Evolutionary conservation across 768 basidiomycete species (phyloP), one percentile per base, ranked within the genome.

Genomic region (Amylocystis lapponica): DNA sequence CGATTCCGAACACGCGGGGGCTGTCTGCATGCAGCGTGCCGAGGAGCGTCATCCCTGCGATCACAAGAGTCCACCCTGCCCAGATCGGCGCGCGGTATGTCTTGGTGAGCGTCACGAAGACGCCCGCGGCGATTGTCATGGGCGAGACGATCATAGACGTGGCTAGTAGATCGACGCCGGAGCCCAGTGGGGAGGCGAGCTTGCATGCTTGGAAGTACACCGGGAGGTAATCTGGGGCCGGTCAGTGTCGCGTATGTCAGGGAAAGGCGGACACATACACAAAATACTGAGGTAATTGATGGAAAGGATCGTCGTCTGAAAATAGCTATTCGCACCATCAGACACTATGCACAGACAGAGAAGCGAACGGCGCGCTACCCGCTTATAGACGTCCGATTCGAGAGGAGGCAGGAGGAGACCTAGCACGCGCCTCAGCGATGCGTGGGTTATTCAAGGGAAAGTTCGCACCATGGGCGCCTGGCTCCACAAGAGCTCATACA

Each of bases 151-250:
- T 41, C 27, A 52, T 35, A 3, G 38, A 31, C 12, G 66, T 50
- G 5, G 66, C 59, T 33, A 68, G 36, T 2, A 66, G 51, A 33
- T 66, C 57, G 19, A 63, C 43, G 22, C 68, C 69, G 1, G 68
- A 66, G 2, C 35, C 27, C 8, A 69, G 48, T 0, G 76, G 67
- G 3, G 60, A 59, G 8, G 53, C 56, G 10, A 57, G 65, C 36
- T 64, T 65, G 58, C 64, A 65, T 0, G 67, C 69, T 47, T 73
- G 71, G 43, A 66, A 68, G 47, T 64, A 70, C 25, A 66, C 57
- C 0, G 58, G 66, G 31, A 64, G 62, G 51, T 58, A 75, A 51
- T 63, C 72, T 75, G 57, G 4, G 4, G 23, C 2, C 10, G 2
- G 17, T 17, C 3, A 34, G 3, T 12, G 16, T 17, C 8, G 7